These are phyloP conservation scores for Aurifilum marmelostoma DNA, from an alignment of 2,329 filamentous ascomycete genomes.

Conservation along the genomic window DNA sequence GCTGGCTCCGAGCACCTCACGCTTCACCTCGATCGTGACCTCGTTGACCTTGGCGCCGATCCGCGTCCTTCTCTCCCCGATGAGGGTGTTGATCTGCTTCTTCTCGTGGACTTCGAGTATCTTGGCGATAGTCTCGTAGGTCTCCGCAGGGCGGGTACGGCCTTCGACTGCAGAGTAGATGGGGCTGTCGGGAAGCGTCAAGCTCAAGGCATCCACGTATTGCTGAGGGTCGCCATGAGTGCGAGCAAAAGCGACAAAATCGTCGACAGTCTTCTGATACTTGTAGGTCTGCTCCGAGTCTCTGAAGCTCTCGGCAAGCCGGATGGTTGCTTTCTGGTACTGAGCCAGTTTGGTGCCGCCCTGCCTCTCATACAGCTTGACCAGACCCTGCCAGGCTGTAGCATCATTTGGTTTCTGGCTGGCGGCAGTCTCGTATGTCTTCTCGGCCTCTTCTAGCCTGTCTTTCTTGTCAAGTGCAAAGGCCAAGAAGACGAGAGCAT, in stretches of 20 bases:
- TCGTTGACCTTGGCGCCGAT: constrained; percentile 82
- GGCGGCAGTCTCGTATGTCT: constrained; percentile 73
- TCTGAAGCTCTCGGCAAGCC: constrained; percentile 74
- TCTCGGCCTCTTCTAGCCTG: constrained; percentile 72
- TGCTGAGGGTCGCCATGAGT: constrained; percentile 72
- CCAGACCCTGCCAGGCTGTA: constrained; percentile 89
- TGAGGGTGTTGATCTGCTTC: constrained; percentile 84
- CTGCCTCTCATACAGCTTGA: constrained; percentile 83
- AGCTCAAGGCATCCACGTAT: constrained; percentile 73
- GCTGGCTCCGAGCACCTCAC: constrained; percentile 78
- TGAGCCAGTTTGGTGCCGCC: constrained; percentile 68
- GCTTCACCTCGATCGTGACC: constrained; percentile 84
- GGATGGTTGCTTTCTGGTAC: constrained; percentile 74
- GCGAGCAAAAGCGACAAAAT: constrained; percentile 75
- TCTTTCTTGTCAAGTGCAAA: constrained; percentile 81
- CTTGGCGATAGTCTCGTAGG: constrained; percentile 80
- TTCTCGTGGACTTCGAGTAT: constrained; percentile 86
- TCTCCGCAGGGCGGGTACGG: constrained; percentile 75
- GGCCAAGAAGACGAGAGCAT: constrained; percentile 84
- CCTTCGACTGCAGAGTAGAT: constrained; percentile 85
- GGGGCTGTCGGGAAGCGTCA: constrained; percentile 78
- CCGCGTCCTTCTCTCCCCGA: constrained; percentile 84
- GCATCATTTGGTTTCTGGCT: constrained; percentile 72
- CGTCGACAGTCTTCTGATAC: constrained; percentile 72
- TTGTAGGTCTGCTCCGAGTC: constrained; percentile 67